Evolutionary conservation across 2,329 filamentous ascomycete species (phyloP).

Genomic region (Zasmidium citrigriseum): DNA sequence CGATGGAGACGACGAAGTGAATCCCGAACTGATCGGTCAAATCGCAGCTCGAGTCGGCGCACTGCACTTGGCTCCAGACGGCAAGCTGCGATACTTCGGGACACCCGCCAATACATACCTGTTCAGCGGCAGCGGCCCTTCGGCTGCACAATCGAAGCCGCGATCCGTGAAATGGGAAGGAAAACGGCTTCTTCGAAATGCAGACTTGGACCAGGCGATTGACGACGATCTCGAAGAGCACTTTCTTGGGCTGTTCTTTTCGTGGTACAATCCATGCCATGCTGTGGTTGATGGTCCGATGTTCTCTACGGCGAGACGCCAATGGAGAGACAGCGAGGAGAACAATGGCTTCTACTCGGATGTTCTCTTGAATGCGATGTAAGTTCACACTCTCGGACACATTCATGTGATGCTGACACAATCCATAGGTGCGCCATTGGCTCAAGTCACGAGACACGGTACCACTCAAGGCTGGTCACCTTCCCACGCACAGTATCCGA

Average conservation of each 20-base stretch:
- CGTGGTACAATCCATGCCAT: conserved; percentile 51
- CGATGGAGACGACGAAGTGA: conserved; percentile 19
- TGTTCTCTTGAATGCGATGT: conserved; percentile 26
- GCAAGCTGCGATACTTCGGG: conserved; percentile 48
- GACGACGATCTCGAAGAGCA: conserved; percentile 46
- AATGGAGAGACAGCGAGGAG: conserved; percentile 6
- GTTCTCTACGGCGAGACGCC: conserved; percentile 22
- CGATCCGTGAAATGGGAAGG: conserved; percentile 29
- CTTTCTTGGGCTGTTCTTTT: conserved; percentile 49
- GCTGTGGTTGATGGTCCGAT: conserved; percentile 47
- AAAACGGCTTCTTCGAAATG: conserved; percentile 37
- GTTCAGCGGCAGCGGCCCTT: background rate
- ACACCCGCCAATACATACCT: conserved; percentile 37
- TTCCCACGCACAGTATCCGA: conserved; percentile 40
- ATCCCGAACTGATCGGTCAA: conserved; percentile 45
- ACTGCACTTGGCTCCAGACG: conserved; percentile 45
- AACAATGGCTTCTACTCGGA: conserved; percentile 18
- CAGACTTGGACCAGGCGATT: conserved; percentile 44
- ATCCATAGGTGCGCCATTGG: conserved; percentile 34
- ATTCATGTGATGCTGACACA: background rate
- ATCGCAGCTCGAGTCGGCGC: conserved; percentile 47
- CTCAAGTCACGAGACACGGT: conserved; percentile 38
- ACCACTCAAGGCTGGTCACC: conserved; percentile 38
- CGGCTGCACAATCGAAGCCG: background rate
- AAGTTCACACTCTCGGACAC: conserved; percentile 1